These are phyloP conservation scores for Pseudodiploospora longispora DNA, from an alignment of 2,329 filamentous ascomycete species.

Conservation along the genomic window DNA sequence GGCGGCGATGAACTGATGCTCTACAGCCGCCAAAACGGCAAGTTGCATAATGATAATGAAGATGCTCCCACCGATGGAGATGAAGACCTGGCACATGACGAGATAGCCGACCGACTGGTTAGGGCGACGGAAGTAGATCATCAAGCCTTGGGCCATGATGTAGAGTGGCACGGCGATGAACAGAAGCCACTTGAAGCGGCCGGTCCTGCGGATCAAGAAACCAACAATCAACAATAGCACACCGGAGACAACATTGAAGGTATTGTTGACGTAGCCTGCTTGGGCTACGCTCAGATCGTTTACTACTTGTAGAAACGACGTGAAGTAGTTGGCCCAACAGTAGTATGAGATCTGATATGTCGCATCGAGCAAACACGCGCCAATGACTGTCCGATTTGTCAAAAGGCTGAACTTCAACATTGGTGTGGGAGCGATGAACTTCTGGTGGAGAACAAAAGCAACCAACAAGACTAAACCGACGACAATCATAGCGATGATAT, in stretches of 20 bases:
- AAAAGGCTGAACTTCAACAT: slow-evolving; percentile 48
- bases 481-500: slow-evolving; percentile 53
- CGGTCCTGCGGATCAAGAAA: slow-evolving; percentile 35
- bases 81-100: slow-evolving; percentile 45
- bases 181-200: slow-evolving; percentile 41
- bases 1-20: slow-evolving; percentile 45
- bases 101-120: slow-evolving; percentile 38
- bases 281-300: slow-evolving; percentile 32
- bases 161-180: slow-evolving; percentile 41
- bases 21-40: slow-evolving; percentile 47
- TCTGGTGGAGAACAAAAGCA: slow-evolving; percentile 49
- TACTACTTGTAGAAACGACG: slow-evolving; percentile 48
- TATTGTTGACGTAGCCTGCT: slow-evolving; percentile 40
- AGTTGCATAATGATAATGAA: slow-evolving; percentile 49
- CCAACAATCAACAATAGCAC: slow-evolving; percentile 42
- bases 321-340: slow-evolving; percentile 46
- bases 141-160: slow-evolving; percentile 39
- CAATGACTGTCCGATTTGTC: slow-evolving; percentile 42
- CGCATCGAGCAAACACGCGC: slow-evolving; percentile 36
- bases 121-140: slow-evolving; percentile 27
- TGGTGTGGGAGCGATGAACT: slow-evolving; percentile 45
- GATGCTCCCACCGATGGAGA: slow-evolving; percentile 45
- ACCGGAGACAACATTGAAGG: slow-evolving; percentile 42
- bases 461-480: slow-evolving; percentile 51
- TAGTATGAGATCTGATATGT: slow-evolving; percentile 43